Evolutionary conservation across 371 early-diverging fungal species (phyloP), one percentile per base, ranked within the genome.

Genomic region (Phascolomyces articulosus): DNA sequence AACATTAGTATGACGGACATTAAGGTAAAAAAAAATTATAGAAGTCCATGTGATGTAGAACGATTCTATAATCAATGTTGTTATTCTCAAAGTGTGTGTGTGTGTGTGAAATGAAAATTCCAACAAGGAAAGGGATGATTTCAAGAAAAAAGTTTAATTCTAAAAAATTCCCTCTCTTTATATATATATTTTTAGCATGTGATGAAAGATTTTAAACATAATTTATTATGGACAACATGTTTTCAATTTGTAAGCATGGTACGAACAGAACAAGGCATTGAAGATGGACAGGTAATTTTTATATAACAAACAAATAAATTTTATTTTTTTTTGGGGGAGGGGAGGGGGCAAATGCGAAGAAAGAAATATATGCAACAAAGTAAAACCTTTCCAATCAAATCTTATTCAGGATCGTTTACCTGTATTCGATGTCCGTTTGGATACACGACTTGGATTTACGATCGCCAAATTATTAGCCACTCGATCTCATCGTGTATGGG

Each of bases 401-500:
- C 28, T 47, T n/a, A n/a, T n/a, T 11, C 66, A 84, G 83, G 95
- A 95, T 57, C 84, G 86, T 9, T 78, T 87, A 20, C 93, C 95
- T 0, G 90, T 94, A 15, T 90, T 95, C 72, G 90, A 91, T 60
- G 94, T 92, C 6, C 79, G 85, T 23, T 76, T 85, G 9, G 85
- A 88, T 48, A 87, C 90, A 0, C 84, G 89, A 0, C 79, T 95
- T 58, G 83, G 88, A 7, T 85, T 87, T 20, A 83, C 91, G 0
- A 77, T 94, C 28, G 87, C 88, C 26, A 94, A 94, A 73, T 71
- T 93, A 58, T 77, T 88, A 26, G 94, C 95, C 15, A 94, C 94
- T 3, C 83, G 83, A 29, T 85, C 93, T 0, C 95, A 95, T 64
- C 90, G 95, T 51, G 82, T 95, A 15, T 95, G 94, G 94, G 88